Evolutionary conservation across 2,329 filamentous ascomycete species (phyloP).

Genomic region (Diaporthe sp.): DNA sequence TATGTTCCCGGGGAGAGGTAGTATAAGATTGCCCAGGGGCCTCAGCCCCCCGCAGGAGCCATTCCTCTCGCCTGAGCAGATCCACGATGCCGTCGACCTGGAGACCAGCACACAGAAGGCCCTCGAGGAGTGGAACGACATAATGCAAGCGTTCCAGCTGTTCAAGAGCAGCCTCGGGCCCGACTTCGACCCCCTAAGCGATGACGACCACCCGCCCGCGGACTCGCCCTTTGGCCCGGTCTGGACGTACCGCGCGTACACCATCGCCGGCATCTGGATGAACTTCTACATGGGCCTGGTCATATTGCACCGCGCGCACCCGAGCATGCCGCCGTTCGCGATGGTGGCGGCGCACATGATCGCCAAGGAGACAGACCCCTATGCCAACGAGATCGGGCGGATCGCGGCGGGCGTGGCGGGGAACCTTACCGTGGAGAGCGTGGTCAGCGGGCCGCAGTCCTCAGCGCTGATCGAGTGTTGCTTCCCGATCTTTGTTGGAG

Average conservation of each 20-base stretch:
- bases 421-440: constrained; percentile 63
- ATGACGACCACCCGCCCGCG: constrained; percentile 73
- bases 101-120: constrained; percentile 77
- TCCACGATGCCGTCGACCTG: constrained; percentile 67
- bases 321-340: constrained; percentile 90
- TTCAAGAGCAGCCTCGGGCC: constrained; percentile 77
- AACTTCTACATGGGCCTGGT: constrained; percentile 90
- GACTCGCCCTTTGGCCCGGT: constrained; percentile 86
- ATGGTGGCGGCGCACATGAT: constrained; percentile 88
- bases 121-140: constrained; percentile 82
- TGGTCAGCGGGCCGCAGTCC: constrained; percentile 82
- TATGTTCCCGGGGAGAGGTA: constrained; percentile 67
- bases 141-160: constrained; percentile 77
- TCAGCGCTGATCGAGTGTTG: constrained; percentile 86
- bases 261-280: constrained; percentile 90
- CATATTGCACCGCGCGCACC: constrained; percentile 84
- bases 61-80: constrained; percentile 55
- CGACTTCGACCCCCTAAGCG: constrained; percentile 81
- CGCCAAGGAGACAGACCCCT: constrained; percentile 77
- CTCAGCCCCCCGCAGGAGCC: constrained; percentile 64
- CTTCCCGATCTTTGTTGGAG: constrained; percentile 89
- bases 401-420: constrained; percentile 81
- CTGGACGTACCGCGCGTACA: constrained; percentile 85
- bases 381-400: constrained; percentile 82
- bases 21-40: constrained; percentile 65